Conservation (phyloP, 192 early-diverging fungal species). For the Phlyctochytrium planicorne region DNA sequence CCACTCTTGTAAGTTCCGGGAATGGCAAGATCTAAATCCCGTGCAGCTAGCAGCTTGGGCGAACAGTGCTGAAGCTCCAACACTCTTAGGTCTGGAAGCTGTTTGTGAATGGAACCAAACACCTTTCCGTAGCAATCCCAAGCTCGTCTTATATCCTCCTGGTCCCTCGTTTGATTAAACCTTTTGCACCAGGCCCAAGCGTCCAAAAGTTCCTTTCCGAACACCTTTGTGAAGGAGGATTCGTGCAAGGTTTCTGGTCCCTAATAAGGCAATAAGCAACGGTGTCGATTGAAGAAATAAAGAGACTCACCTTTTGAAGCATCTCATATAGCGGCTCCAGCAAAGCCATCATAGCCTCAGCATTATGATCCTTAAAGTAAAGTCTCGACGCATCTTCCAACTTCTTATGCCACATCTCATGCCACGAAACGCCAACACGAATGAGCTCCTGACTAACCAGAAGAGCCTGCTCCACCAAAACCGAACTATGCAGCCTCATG, state of each 20-base stretch:
- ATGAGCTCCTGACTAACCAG: slow-evolving; percentile 96
- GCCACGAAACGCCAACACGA: slow-evolving; percentile 90
- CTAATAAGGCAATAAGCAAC: slow-evolving; percentile 23
- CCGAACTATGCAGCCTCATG: slow-evolving; percentile 77
- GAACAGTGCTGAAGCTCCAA: slow-evolving; percentile 88
- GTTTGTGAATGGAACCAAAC: slow-evolving; percentile 76
- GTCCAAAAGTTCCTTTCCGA: slow-evolving; percentile 81
- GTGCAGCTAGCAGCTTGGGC: slow-evolving; percentile 78
- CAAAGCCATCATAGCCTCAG: slow-evolving; percentile 82
- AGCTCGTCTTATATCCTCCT: slow-evolving; percentile 86
- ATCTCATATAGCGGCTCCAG: slow-evolving; percentile 84
- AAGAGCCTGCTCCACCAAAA: slow-evolving; percentile 89
- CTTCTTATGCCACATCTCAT: slow-evolving; percentile 97
- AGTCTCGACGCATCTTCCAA: slow-evolving; percentile 81
- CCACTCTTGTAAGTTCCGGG: slow-evolving; percentile 90
- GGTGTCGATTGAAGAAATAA: neutral
- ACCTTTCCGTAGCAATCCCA: slow-evolving; percentile 90
- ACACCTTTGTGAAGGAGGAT: slow-evolving; percentile 86
- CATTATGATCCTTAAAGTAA: slow-evolving; percentile 76
- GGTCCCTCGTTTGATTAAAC: slow-evolving; percentile 70
- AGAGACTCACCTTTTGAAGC: slow-evolving; percentile 62
- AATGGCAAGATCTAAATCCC: slow-evolving; percentile 83
- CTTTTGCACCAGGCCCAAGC: slow-evolving; percentile 83
- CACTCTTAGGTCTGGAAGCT: slow-evolving; percentile 75
- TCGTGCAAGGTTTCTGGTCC: slow-evolving; percentile 89